phyloP scores from a whole-genome alignment of 1,284 basidiomycete species.

The Entoloma clypeatum region DNA sequence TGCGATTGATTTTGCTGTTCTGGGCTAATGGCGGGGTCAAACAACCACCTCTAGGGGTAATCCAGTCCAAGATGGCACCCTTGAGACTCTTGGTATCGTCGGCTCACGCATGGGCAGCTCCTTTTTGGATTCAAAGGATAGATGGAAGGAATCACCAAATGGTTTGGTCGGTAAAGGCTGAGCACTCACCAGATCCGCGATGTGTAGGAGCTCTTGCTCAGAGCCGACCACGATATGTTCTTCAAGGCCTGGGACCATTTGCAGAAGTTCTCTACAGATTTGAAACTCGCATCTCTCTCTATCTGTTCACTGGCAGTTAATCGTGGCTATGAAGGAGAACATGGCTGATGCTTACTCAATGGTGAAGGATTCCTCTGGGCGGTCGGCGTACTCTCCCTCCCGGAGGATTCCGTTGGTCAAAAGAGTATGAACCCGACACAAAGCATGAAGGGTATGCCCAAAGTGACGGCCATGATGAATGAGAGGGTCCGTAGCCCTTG shows the following conservation, averaged over 20 bases:
- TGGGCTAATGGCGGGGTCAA: conserved; percentile 10
- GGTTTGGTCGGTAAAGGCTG: background rate
- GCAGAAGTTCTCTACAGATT: conserved; percentile 7
- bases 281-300: conserved; percentile 11
- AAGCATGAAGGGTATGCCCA: too few relatives aligned
- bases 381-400: too few relatives aligned
- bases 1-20: conserved; percentile 10
- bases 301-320: background rate
- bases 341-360: background rate
- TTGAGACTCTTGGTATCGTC: conserved; percentile 14
- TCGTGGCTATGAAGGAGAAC: background rate
- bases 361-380: background rate
- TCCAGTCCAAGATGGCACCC: conserved; percentile 14
- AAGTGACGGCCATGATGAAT: too few relatives aligned
- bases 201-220: conserved; percentile 8
- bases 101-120: conserved; percentile 4
- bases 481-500: too few relatives aligned
- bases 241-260: conserved; percentile 10
- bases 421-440: too few relatives aligned
- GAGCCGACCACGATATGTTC: conserved; percentile 7
- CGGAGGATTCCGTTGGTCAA: too few relatives aligned
- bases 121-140: conserved; percentile 12
- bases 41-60: conserved; percentile 7
- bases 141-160: background rate
- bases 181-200: conserved; percentile 12